Conservation (phyloP, 129 eudicot species). For the Arctium lappa region DNA sequence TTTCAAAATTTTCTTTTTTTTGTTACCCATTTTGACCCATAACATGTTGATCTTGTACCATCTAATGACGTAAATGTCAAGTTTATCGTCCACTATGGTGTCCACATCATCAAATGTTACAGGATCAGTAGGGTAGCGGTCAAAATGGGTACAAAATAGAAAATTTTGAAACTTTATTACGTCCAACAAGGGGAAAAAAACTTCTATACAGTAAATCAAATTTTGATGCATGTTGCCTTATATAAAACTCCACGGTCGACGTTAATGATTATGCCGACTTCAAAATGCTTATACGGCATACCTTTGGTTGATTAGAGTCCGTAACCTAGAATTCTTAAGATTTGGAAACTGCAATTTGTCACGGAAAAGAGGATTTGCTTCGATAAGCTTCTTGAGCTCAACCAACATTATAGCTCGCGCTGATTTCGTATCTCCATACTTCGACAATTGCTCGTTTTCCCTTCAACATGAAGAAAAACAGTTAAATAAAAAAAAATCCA, state of each 20-base stretch:
- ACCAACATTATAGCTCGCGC: slow-evolving; percentile 93
- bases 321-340: slow-evolving; percentile 80
- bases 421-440: slow-evolving; percentile 92
- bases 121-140: background rate
- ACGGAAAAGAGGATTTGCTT: slow-evolving; percentile 91
- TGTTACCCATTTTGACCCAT: background rate
- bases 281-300: slow-evolving; percentile 18
- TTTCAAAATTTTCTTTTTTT: background rate
- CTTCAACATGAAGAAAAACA: slow-evolving; percentile 27
- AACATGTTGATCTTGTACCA: background rate
- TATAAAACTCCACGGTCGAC: background rate
- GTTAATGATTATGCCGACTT: background rate
- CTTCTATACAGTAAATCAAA: too few relatives aligned
- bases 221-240: background rate
- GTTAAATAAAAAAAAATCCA: background rate
- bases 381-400: slow-evolving; percentile 89
- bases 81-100: too few relatives aligned
- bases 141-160: background rate
- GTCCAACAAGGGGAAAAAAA: background rate
- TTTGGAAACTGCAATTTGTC: slow-evolving; percentile 85
- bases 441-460: slow-evolving; percentile 91
- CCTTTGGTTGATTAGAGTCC: slow-evolving; percentile 96
- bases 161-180: background rate
- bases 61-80: background rate
- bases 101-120: background rate